phyloP scores from a whole-genome alignment of 108 stramenopile genomes.

The Skeletonema costatum region DNA sequence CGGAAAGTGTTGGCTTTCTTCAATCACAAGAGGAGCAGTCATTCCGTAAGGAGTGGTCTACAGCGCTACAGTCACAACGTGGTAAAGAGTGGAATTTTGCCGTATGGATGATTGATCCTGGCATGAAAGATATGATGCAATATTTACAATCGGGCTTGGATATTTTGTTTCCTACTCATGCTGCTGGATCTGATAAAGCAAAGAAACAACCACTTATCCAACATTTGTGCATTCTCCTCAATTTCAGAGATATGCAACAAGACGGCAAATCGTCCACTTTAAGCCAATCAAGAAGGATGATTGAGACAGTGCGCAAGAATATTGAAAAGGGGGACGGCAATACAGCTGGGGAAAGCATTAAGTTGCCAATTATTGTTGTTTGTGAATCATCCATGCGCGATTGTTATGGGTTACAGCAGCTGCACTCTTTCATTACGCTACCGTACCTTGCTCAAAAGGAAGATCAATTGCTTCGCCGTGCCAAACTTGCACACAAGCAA shows the following conservation, averaged over 20 bases:
- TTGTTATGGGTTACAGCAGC: conserved; percentile 34
- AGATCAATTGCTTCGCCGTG: conserved; percentile 19
- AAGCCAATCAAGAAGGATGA: background rate
- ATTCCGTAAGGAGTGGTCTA: conserved; percentile 11
- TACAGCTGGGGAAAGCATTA: background rate
- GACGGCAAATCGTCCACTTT: conserved; percentile 3
- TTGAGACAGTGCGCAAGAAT: conserved; percentile 1
- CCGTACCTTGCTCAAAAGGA: conserved; percentile 40
- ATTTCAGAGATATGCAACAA: conserved; percentile 34
- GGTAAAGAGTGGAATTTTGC: conserved; percentile 36
- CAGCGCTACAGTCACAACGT: background rate
- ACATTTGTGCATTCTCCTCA: conserved; percentile 48
- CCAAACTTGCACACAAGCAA: conserved; percentile 15
- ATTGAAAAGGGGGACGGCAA: background rate
- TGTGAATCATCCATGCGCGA: conserved; percentile 48
- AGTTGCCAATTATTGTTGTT: conserved; percentile 25
- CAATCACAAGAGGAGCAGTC: background rate
- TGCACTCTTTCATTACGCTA: conserved; percentile 46
- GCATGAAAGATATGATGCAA: conserved; percentile 26
- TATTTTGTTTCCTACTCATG: conserved; percentile 19
- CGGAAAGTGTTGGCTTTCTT: conserved; percentile 15
- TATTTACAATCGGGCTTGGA: conserved; percentile 25
- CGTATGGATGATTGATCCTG: conserved; percentile 42
- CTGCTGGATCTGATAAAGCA: conserved; percentile 9
- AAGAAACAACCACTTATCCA: conserved; percentile 16